phyloP scores from a whole-genome alignment of 2,329 filamentous ascomycete species.

The Aspergillus alliaceus region DNA sequence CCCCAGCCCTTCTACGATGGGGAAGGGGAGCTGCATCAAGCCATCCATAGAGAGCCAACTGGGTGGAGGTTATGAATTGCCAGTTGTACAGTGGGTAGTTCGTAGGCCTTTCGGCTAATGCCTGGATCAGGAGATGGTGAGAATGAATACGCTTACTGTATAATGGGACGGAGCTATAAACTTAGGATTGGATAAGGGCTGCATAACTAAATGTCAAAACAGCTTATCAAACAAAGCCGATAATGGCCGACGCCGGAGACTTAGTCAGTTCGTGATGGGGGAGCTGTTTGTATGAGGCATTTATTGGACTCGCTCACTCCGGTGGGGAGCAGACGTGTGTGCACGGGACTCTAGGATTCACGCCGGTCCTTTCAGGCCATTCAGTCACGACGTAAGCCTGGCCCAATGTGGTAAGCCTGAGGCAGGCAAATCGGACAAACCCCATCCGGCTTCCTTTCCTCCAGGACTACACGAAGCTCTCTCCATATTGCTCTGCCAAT shows the following conservation, averaged over 20 bases:
- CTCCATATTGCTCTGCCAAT: neutral
- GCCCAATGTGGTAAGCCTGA: constrained; percentile 9
- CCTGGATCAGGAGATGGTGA: neutral
- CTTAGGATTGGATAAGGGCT: neutral
- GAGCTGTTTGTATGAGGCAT: constrained; percentile 23
- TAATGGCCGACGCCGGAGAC: constrained; percentile 4
- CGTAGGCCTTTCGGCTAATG: neutral
- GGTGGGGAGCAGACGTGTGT: neutral
- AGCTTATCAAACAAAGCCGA: constrained; percentile 6
- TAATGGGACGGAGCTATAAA: neutral
- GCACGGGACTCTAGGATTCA: constrained; percentile 2
- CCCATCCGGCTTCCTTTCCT: neutral
- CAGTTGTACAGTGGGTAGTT: constrained; percentile 7
- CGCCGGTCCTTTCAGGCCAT: neutral
- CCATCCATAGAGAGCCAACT: neutral
- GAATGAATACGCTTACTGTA: neutral
- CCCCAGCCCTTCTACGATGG: neutral
- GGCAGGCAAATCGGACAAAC: constrained; percentile 1
- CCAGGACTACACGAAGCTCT: neutral
- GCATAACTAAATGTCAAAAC: neutral
- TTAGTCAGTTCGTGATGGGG: neutral
- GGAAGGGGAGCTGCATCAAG: neutral
- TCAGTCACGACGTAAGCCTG: constrained; percentile 1
- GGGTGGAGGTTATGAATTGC: constrained; percentile 12
- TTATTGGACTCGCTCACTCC: constrained; percentile 9